A percentile compares a stretch with the other conserved stretches of the same genome.
These are phyloP conservation scores for Citrus glauca DNA, from an alignment of 345 rosid species.

Conservation along the genomic window DNA sequence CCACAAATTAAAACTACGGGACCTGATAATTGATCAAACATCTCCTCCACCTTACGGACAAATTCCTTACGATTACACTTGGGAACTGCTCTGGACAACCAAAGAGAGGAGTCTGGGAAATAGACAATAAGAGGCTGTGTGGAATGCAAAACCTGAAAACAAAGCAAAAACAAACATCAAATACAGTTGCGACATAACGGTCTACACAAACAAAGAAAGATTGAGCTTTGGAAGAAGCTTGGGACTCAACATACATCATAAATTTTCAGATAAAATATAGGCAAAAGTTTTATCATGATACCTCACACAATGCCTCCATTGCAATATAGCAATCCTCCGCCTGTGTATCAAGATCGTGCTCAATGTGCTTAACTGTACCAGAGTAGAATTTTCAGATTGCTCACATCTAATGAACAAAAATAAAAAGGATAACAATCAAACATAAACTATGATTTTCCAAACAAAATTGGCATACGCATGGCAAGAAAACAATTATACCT, in stretches of 20 bases:
- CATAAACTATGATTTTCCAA: conserved; percentile 7
- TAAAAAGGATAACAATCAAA: neutral
- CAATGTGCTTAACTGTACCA: conserved; percentile 68
- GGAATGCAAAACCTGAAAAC: conserved; percentile 73
- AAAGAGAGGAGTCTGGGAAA: conserved; percentile 82
- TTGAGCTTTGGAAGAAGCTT: neutral
- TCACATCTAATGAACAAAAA: conserved; percentile 5
- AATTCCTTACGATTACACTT: conserved; percentile 69
- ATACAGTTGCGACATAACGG: neutral
- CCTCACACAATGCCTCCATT: conserved; percentile 84
- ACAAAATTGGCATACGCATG: neutral
- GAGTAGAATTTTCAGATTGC: conserved; percentile 16
- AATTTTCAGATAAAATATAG: neutral
- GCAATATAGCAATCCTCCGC: conserved; percentile 83
- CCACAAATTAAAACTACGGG: conserved; percentile 92
- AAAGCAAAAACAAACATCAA: conserved; percentile 15
- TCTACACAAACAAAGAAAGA: neutral
- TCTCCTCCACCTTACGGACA: conserved; percentile 64
- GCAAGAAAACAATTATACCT: neutral
- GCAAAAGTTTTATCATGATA: conserved; percentile 18
- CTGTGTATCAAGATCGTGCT: conserved; percentile 73
- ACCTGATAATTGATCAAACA: conserved; percentile 74
- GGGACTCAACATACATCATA: neutral
- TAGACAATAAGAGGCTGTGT: conserved; percentile 81
- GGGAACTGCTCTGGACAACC: conserved; percentile 94